Evolutionary conservation across 345 rosid species (phyloP).

Genomic region (Laguncularia racemosa): DNA sequence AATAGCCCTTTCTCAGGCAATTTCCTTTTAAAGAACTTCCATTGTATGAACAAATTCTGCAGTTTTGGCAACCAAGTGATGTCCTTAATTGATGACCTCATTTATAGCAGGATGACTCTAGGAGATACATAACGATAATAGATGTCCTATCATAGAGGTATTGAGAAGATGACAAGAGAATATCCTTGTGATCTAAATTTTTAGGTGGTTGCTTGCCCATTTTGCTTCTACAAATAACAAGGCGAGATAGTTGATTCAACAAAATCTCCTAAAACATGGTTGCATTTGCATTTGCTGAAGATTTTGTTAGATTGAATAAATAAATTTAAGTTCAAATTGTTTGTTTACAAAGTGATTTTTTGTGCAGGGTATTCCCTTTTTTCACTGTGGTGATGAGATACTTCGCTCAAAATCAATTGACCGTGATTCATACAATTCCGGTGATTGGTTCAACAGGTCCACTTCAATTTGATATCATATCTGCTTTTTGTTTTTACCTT

Average conservation of each 20-base stretch:
- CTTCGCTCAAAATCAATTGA: slow-evolving; percentile 95
- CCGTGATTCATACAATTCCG: slow-evolving; percentile 96
- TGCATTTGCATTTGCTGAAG: not conserved
- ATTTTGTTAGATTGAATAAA: not conserved
- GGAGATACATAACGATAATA: no score
- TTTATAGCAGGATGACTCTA: no score
- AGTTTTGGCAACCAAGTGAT: not conserved
- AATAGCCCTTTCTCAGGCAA: slow-evolving; percentile 80
- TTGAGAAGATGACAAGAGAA: no score
- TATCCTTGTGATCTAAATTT: no score
- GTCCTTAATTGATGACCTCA: not conserved
- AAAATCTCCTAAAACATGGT: no score
- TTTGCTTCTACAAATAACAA: no score
- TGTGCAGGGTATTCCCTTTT: slow-evolving; percentile 83
- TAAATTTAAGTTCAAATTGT: not conserved
- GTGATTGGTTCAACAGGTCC: slow-evolving; percentile 97
- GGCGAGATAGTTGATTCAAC: no score
- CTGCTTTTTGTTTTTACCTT: not conserved
- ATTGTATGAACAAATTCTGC: not conserved
- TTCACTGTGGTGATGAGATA: slow-evolving; percentile 92
- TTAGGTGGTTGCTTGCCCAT: no score
- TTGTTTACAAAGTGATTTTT: slow-evolving; percentile 2
- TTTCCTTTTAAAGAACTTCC: not conserved
- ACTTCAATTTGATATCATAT: slow-evolving; percentile 4
- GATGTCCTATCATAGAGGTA: no score